Conservation (phyloP, 768 basidiomycete species). For the Royoungia palumana region DNA sequence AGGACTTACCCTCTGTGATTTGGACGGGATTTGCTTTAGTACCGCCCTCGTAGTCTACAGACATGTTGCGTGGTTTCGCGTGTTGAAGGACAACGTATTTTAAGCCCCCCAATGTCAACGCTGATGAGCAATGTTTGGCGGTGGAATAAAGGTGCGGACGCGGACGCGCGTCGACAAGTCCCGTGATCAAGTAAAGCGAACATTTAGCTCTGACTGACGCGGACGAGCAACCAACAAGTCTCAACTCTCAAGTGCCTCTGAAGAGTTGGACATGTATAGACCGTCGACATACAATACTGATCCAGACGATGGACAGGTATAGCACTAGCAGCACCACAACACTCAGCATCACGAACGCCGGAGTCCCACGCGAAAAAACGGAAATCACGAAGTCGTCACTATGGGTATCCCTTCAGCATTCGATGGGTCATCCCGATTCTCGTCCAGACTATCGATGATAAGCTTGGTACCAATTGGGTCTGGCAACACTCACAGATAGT, state of each 20-base stretch:
- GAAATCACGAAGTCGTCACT: constrained; percentile 1
- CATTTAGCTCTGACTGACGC: background rate
- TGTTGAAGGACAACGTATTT: background rate
- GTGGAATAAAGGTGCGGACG: background rate
- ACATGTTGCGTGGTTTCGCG: constrained; percentile 11
- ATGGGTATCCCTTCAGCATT: constrained; percentile 52
- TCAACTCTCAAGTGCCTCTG: no score
- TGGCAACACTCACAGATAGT: constrained; percentile 66
- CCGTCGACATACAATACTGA: no score
- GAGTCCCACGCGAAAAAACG: no score
- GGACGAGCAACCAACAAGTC: no score
- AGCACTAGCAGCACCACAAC: background rate
- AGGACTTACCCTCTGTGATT: constrained; percentile 63
- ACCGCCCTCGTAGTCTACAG: constrained; percentile 25
- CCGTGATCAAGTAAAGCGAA: constrained; percentile 14
- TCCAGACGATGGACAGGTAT: no score
- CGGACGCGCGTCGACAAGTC: constrained; percentile 1
- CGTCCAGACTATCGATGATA: constrained; percentile 43
- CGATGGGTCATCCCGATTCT: constrained; percentile 42
- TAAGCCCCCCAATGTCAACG: background rate
- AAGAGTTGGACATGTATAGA: no score
- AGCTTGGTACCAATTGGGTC: constrained; percentile 5
- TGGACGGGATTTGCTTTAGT: constrained; percentile 39
- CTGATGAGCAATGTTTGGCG: no score
- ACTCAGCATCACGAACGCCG: background rate